Conservation (phyloP, 768 basidiomycete species). For the Symmetrospora coprosmae region DNA sequence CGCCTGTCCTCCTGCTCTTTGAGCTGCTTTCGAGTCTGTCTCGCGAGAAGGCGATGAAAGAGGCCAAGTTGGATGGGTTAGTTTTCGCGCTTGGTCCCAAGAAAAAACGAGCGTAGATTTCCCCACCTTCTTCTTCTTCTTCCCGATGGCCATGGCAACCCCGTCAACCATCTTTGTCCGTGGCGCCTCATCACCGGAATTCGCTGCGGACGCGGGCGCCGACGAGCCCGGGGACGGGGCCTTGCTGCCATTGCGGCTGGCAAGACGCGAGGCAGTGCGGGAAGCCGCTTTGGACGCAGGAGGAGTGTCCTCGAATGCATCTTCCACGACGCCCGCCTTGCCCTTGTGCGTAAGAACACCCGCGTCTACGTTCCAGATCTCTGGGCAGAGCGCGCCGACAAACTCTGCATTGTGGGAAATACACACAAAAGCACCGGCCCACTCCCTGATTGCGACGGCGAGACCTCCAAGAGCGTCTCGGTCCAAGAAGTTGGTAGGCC, state of each 20-base stretch:
- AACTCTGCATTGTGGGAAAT: constrained; percentile 73
- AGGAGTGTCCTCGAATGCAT: constrained; percentile 60
- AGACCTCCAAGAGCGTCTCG: constrained; percentile 88
- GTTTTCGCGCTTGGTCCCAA: too few species aligned
- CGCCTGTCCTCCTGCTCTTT: constrained; percentile 81
- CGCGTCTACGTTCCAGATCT: constrained; percentile 85
- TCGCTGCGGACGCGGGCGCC: constrained; percentile 40
- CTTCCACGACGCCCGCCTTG: constrained; percentile 71
- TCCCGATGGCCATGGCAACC: constrained; percentile 28
- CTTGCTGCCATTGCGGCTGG: constrained; percentile 38
- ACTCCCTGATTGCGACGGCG: constrained; percentile 84
- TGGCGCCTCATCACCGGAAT: constrained; percentile 28
- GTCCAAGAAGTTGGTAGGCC: constrained; percentile 94
- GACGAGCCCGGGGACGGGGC: constrained; percentile 52
- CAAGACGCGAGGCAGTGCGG: constrained; percentile 57
- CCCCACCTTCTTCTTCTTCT: constrained; percentile 44
- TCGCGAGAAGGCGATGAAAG: too few species aligned
- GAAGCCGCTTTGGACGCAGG: constrained; percentile 55
- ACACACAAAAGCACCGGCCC: constrained; percentile 87
- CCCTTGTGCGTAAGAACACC: constrained; percentile 77
- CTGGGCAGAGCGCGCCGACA: constrained; percentile 40
- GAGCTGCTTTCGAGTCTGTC: constrained; percentile 73
- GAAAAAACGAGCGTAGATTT: constrained; percentile 90
- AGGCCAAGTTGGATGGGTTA: too few species aligned
- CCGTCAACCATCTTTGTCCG: constrained; percentile 33